Base-by-base conservation (phyloP, 1,284 basidiomycete genomes). In the Mycena sp. region DNA sequence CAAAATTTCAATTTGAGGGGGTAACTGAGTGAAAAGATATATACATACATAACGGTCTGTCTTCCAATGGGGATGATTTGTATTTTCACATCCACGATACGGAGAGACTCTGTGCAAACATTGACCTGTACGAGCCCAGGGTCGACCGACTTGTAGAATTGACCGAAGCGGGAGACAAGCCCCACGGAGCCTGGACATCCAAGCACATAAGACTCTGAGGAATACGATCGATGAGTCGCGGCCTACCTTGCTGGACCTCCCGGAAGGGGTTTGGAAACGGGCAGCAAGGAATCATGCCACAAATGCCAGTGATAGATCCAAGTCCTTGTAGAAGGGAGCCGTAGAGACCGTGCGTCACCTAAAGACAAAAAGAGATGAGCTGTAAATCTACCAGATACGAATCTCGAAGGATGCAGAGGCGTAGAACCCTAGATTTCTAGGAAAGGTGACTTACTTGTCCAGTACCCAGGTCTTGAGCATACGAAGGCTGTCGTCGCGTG, bases 71-170 rank as follows among this genome's bases (percentile, higher is more conserved):
- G 79, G 65, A 88, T 91, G 68, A 97, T n/a, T n/a, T n/a, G n/a
- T n/a, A n/a, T n/a, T n/a, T n/a, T n/a, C n/a, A n/a, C n/a, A n/a
- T n/a, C n/a, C 93, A 96, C 95, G 51, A 92, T 77, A 59, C 89
- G 87, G 41, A 96, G 83, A 1, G 84, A 83, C 76, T 98, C 96
- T 9, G 93, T 93, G 83, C 95, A 97, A 61, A 96, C 93, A 74
- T 99, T 98, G 76, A 98, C 90, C 71, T 94, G 88, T 54, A 92
- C 90, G 23, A 98, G 85, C 69, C 96, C 96, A 1, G 96, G 96
- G 76, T 98, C 96, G 68, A 97, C 95, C 6, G 92, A 89, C 76
- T 92, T 93, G 87, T 96, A 96, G 84, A 97, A 98, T 76, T 96
- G 87, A 61, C 96, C 95, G 74, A 97, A 98, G 58, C 95, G 90